Evolutionary conservation across 2,329 filamentous ascomycete species (phyloP), one percentile per base, ranked within the genome.

Genomic region (Trichoderma atrobrunneum): DNA sequence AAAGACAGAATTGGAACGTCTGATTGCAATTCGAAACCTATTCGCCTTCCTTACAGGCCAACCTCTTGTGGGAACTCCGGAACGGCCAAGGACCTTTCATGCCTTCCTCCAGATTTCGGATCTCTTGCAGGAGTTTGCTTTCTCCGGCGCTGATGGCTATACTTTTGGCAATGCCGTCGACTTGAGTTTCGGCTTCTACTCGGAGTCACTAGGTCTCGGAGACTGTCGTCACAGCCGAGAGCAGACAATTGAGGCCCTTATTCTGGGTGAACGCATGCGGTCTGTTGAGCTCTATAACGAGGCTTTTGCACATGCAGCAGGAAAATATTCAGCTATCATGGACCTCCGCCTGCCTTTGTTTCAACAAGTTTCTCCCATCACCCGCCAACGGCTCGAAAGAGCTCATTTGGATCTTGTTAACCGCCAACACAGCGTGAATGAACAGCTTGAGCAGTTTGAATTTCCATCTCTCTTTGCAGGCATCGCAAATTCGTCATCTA

Each of bases 391-490:
- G n/a, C 85, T 98, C 8, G 93, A 96, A 78, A 89, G 93, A 73
- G 92, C 94, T 1, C 90, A 92, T 64, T 87, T 97, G 76, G 94
- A 97, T 77, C 85, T 98, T 3, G 86, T 92, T 39, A 90, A 89
- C 73, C 89, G 94, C 24, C 88, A 93, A 72, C 87, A 90, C 73
- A 90, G 87, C 68, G 89, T 94, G 75, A 91, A 93, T 74, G 83
- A 85, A 36, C 91, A 93, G 57, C 84, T 98, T n/a, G 90, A 93
- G 72, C 90, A 94, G 73, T 98, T 98, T 76, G 93, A 98, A 36
- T 98, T 97, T 76, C 94, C 95, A 0, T 92, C 93, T 0, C 84
- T 98, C 6, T 98, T 97, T 79, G 89, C 94, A 0, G 96, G 96
- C 39, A 90, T 94, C 75, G 95, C 93, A 78, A 94, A 91, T 80